These are phyloP conservation scores for Tricholoma bakamatsutake DNA, from an alignment of 768 basidiomycete species.

Conservation along the genomic window DNA sequence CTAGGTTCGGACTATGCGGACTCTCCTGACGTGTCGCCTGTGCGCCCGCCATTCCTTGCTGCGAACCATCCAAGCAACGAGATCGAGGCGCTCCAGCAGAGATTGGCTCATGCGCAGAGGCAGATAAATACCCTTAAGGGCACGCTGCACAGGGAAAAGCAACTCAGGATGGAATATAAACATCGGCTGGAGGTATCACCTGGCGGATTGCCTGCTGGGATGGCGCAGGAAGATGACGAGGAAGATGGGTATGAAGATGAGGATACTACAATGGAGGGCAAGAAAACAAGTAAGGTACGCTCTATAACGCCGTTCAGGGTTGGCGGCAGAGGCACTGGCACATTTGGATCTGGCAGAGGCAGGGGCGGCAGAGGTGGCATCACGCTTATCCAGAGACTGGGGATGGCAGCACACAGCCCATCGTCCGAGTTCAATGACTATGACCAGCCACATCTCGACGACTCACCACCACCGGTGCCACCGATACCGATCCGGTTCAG, in stretches of 20 bases:
- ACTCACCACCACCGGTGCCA: constrained; percentile 35
- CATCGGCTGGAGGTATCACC: constrained; percentile 45
- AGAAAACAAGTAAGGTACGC: constrained; percentile 29
- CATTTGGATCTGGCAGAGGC: constrained; percentile 30
- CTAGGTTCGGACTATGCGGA: constrained; percentile 42
- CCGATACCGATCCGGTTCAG: constrained; percentile 33
- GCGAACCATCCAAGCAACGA: constrained; percentile 75
- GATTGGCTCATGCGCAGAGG: constrained; percentile 80
- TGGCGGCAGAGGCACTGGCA: constrained; percentile 34
- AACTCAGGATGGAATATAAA: constrained; percentile 63
- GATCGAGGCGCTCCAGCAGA: constrained; percentile 74
- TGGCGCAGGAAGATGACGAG: constrained; percentile 41
- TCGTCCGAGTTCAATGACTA: constrained; percentile 44
- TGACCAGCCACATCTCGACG: constrained; percentile 23
- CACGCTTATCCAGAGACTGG: constrained; percentile 57
- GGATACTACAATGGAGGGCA: constrained; percentile 34
- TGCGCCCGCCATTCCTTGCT: constrained; percentile 52
- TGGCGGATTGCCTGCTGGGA: constrained; percentile 29
- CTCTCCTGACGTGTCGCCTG: constrained; percentile 57
- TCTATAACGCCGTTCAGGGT: constrained; percentile 52
- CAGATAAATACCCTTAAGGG: constrained; percentile 80
- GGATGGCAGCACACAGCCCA: constrained; percentile 48
- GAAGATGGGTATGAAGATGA: constrained; percentile 37
- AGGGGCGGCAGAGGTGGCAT: constrained; percentile 45
- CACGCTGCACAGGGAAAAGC: constrained; percentile 77